Evolutionary conservation across 1,284 basidiomycete species (phyloP).

Genomic region (Puccinia polysora): DNA sequence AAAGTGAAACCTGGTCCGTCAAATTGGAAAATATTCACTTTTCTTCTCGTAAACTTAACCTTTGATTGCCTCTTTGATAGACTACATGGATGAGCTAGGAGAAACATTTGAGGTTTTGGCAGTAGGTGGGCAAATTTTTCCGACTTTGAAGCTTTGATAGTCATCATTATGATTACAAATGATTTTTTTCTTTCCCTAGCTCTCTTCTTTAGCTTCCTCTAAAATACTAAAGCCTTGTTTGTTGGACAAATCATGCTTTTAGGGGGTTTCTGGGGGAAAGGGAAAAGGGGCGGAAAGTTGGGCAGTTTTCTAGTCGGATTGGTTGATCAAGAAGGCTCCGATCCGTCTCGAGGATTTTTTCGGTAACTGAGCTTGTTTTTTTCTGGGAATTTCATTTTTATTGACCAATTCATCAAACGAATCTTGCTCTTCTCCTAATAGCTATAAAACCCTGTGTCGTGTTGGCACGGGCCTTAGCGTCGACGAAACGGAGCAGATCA

Average conservation of each 20-base stretch:
- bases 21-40: background rate
- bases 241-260: background rate
- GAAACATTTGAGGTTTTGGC: constrained; percentile 42
- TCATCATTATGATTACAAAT: background rate
- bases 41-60: background rate
- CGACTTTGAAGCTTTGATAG: background rate
- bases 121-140: constrained; percentile 17
- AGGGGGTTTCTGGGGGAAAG: constrained; percentile 34
- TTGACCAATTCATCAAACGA: background rate
- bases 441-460: constrained; percentile 33
- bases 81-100: constrained; percentile 66
- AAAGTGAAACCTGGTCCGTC: constrained; percentile 70
- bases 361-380: constrained; percentile 15
- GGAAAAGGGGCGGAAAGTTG: constrained; percentile 14
- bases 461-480: constrained; percentile 27
- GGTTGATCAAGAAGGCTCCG: constrained; percentile 19
- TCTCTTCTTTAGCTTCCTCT: background rate
- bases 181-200: background rate
- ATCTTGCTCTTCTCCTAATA: background rate
- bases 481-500: constrained; percentile 24
- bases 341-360: constrained; percentile 9
- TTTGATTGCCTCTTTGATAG: constrained; percentile 53
- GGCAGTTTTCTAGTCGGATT: constrained; percentile 30
- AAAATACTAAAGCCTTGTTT: too few species aligned
- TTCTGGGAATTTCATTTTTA: too few species aligned